Conservation (phyloP, 1,139 yeast genomes). For the Suhomyces anneliseae region DNA sequence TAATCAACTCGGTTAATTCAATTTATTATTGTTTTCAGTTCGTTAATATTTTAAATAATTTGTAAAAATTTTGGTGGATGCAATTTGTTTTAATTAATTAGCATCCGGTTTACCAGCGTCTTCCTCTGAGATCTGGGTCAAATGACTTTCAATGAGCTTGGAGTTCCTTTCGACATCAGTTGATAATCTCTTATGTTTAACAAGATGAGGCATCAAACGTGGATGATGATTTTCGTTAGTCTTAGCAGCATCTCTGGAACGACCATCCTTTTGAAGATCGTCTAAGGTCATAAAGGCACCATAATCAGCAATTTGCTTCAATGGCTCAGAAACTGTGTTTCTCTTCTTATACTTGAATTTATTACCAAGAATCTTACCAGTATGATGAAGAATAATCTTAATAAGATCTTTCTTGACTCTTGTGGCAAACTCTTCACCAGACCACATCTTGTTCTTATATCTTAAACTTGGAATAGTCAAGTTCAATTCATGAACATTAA, state of each 20-base stretch:
- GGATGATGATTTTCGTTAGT: slow-evolving; percentile 10
- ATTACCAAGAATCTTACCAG: slow-evolving; percentile 80
- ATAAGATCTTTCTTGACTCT: slow-evolving; percentile 68
- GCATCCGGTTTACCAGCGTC: too few relatives aligned
- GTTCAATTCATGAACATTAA: slow-evolving; percentile 70
- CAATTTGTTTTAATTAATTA: too few relatives aligned
- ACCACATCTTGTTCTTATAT: slow-evolving; percentile 73
- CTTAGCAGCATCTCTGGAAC: slow-evolving; percentile 23
- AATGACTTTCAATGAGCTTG: neutral
- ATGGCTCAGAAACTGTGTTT: slow-evolving; percentile 32
- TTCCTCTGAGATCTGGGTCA: neutral
- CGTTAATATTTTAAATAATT: too few relatives aligned
- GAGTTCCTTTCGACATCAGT: neutral
- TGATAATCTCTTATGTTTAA: neutral
- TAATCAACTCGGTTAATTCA: too few relatives aligned
- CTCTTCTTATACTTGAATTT: slow-evolving; percentile 55
- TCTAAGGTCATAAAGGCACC: slow-evolving; percentile 38
- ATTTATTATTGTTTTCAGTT: too few relatives aligned
- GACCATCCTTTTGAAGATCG: slow-evolving; percentile 38
- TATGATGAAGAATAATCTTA: slow-evolving; percentile 65
- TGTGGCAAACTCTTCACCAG: slow-evolving; percentile 68
- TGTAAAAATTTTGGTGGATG: too few relatives aligned
- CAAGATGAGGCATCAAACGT: slow-evolving; percentile 6
- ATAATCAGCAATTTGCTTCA: slow-evolving; percentile 46
- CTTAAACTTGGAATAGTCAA: slow-evolving; percentile 65